phyloP scores from a whole-genome alignment of 352 stramenopile species.

The Pythium aphanidermatum region DNA sequence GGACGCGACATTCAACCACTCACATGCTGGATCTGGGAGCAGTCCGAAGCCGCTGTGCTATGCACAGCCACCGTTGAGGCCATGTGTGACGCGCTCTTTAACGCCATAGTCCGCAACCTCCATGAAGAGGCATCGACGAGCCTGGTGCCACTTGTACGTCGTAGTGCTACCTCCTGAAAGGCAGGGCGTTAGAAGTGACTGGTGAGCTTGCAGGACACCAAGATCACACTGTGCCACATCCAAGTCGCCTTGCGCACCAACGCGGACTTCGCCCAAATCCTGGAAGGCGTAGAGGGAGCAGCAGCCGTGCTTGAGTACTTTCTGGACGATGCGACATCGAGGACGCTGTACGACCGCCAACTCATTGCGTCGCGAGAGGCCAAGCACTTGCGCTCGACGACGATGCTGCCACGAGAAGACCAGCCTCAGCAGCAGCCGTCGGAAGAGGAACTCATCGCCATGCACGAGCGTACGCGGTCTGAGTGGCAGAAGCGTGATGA shows the following conservation, averaged over 20 bases:
- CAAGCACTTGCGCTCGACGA: conserved; percentile 27
- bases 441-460: conserved; percentile 34
- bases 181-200: no score
- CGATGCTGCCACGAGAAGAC: not conserved
- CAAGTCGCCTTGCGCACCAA: conserved; percentile 46
- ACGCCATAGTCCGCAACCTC: conserved; percentile 34
- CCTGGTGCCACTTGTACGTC: conserved; percentile 25
- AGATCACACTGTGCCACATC: conserved; percentile 46
- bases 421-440: conserved; percentile 4
- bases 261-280: conserved; percentile 28
- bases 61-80: conserved; percentile 50
- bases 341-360: conserved; percentile 31
- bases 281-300: conserved; percentile 29
- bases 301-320: conserved; percentile 40
- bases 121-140: conserved; percentile 23
- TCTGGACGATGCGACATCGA: conserved; percentile 41
- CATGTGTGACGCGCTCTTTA: conserved; percentile 47
- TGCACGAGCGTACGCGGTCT: conserved; percentile 37
- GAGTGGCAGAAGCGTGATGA: conserved; percentile 57
- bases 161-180: no score
- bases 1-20: no score
- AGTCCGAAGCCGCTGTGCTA: conserved; percentile 46
- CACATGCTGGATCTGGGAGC: no score
- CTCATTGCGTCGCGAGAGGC: conserved; percentile 36
- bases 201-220: conserved; percentile 25